phyloP scores from a whole-genome alignment of 169 alveolate genomes.

The Cryptosporidium felis region DNA sequence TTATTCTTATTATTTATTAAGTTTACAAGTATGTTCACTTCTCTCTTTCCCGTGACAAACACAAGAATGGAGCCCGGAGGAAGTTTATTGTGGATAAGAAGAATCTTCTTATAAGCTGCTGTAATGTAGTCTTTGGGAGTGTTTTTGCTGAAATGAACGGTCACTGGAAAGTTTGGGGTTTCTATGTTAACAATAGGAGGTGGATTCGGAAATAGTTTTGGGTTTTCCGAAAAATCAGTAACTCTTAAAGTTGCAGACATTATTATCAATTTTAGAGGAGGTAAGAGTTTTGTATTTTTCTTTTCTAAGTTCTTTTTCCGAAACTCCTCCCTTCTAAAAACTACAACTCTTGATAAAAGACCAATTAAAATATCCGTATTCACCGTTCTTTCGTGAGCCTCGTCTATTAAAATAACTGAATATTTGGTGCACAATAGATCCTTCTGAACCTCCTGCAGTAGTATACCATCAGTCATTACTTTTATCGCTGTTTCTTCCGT shows the following conservation, averaged over 20 bases:
- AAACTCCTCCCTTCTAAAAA: conserved; percentile 82
- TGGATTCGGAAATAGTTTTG: conserved; percentile 84
- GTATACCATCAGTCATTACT: conserved; percentile 99
- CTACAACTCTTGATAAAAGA: conserved; percentile 92
- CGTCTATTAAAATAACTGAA: conserved; percentile 97
- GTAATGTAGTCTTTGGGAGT: conserved; percentile 88
- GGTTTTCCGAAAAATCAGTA: conserved; percentile 89
- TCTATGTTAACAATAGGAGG: conserved; percentile 88
- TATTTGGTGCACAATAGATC: conserved; percentile 90
- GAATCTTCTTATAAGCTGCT: conserved; percentile 86
- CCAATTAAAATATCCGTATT: conserved; percentile 97
- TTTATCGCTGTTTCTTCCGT: conserved; percentile 84
- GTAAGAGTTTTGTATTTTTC: not conserved
- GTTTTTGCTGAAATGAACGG: conserved; percentile 84
- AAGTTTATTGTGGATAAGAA: conserved; percentile 78
- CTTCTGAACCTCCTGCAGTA: conserved; percentile 92
- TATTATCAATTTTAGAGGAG: conserved; percentile 92
- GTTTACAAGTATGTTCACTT: conserved; percentile 87
- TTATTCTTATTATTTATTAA: conserved; percentile 81
- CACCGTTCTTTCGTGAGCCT: conserved; percentile 99
- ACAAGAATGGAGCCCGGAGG: conserved; percentile 98
- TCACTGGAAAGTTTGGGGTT: conserved; percentile 90
- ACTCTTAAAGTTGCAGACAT: conserved; percentile 99
- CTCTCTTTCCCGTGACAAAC: conserved; percentile 96
- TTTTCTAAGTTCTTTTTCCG: conserved; percentile 72